Evolutionary conservation across 106 monocot species (phyloP).

Genomic region (Dendrobium huoshanense): DNA sequence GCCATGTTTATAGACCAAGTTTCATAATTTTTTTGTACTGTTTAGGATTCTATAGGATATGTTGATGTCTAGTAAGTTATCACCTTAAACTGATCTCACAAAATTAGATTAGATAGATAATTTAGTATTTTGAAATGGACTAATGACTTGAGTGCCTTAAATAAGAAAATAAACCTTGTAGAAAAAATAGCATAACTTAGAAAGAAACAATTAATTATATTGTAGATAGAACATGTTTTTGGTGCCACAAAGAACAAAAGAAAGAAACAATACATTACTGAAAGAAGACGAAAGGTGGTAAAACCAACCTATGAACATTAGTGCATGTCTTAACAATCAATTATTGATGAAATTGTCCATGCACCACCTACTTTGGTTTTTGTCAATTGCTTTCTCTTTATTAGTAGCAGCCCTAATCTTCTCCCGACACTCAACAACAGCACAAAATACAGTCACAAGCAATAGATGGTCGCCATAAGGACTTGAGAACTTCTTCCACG

Average conservation of each 20-base stretch:
- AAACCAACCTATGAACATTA: slow-evolving; percentile 63
- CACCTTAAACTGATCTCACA: not conserved
- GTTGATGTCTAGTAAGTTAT: not conserved
- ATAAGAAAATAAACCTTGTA: not conserved
- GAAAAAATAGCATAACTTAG: not conserved
- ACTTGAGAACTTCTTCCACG: not conserved
- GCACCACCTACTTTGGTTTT: no score
- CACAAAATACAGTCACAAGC: slow-evolving; percentile 68
- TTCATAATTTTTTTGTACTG: no score
- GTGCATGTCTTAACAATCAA: slow-evolving; percentile 68
- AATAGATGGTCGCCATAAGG: slow-evolving; percentile 81
- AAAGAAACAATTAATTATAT: not conserved
- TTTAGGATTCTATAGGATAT: no score
- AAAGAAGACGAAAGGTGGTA: not conserved
- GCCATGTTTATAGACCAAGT: no score
- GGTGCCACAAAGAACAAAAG: not conserved
- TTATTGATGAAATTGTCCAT: slow-evolving; percentile 36
- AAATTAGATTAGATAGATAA: not conserved
- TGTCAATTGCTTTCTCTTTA: slow-evolving; percentile 52
- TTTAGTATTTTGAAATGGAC: not conserved
- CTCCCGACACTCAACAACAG: slow-evolving; percentile 52
- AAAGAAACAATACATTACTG: not conserved
- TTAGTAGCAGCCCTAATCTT: slow-evolving; percentile 44
- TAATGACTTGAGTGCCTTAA: not conserved
- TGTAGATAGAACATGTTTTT: not conserved